Conservation (phyloP, 805 yeast genomes). For the Metschnikowia chrysomelidarum region DNA sequence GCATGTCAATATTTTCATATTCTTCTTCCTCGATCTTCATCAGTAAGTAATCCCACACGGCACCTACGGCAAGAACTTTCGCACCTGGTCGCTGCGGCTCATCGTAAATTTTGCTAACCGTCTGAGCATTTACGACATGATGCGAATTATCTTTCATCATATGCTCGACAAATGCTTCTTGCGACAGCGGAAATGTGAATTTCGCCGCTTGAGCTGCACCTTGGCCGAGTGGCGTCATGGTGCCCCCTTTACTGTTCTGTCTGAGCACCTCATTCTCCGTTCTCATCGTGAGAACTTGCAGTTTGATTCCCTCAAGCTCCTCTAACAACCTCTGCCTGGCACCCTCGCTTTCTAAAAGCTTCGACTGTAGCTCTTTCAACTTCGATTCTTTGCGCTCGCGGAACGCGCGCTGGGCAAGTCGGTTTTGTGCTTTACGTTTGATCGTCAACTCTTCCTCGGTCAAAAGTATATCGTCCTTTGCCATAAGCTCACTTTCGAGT, state of each 20-base stretch:
- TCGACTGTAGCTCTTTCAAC: slow-evolving; percentile 62
- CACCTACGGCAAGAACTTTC: slow-evolving; percentile 65
- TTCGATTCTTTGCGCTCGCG: slow-evolving; percentile 76
- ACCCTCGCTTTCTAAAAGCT: slow-evolving; percentile 55
- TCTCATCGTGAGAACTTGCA: slow-evolving; percentile 53
- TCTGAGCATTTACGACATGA: slow-evolving; percentile 14
- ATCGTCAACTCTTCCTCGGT: slow-evolving; percentile 44
- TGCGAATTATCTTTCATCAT: slow-evolving; percentile 28
- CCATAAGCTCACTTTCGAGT: slow-evolving; percentile 35
- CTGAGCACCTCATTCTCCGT: slow-evolving; percentile 61
- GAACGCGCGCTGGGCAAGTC: slow-evolving; percentile 88
- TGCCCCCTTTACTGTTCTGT: slow-evolving; percentile 14
- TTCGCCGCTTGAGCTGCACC: slow-evolving; percentile 11
- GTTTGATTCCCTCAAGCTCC: slow-evolving; percentile 50
- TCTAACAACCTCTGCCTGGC: slow-evolving; percentile 46
- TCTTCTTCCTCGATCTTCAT: slow-evolving; percentile 46
- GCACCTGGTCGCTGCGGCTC: slow-evolving; percentile 39
- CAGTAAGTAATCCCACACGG: slow-evolving; percentile 78
- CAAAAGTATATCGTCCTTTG: slow-evolving; percentile 37
- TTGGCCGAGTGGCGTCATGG: neutral
- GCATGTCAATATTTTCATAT: slow-evolving; percentile 50
- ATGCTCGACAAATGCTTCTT: slow-evolving; percentile 32
- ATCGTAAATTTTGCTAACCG: slow-evolving; percentile 33
- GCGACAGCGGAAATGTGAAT: slow-evolving; percentile 35
- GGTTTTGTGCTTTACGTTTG: slow-evolving; percentile 72